Evolutionary conservation across 192 early-diverging fungal species (phyloP).

Genomic region (Pilobolus umbonatus): DNA sequence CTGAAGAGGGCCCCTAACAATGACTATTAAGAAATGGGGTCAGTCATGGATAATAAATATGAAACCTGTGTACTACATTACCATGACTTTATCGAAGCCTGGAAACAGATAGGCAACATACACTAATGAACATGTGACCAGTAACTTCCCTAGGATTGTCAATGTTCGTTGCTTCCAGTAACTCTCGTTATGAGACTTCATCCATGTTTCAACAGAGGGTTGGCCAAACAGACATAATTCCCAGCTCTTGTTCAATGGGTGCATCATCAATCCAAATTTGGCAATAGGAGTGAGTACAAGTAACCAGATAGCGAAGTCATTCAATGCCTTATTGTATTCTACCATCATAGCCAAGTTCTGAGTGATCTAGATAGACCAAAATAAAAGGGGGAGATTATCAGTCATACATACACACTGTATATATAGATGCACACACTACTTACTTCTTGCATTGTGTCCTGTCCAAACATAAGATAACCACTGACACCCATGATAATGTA

Average conservation of each 20-base stretch:
- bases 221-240: constrained; percentile 26
- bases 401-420: not conserved
- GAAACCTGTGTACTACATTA: constrained; percentile 17
- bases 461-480: constrained; percentile 74
- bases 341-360: constrained; percentile 55
- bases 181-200: constrained; percentile 2
- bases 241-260: constrained; percentile 49
- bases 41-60: not conserved
- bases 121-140: constrained; percentile 4
- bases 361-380: constrained; percentile 45
- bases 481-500: constrained; percentile 46
- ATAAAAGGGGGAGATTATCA: not conserved
- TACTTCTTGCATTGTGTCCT: constrained; percentile 51
- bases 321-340: constrained; percentile 46
- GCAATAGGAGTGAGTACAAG: constrained; percentile 67
- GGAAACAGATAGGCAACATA: constrained; percentile 15
- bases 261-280: constrained; percentile 63
- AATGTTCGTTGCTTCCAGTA: not conserved
- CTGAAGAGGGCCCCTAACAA: constrained; percentile 33
- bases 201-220: not conserved
- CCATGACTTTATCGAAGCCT: constrained; percentile 30
- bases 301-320: constrained; percentile 50
- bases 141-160: constrained; percentile 3
- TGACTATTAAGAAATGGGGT: constrained; percentile 10
- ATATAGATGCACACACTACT: too few species aligned